phyloP scores from a whole-genome alignment of 2,329 filamentous ascomycete genomes.

The Didymella keratinophila region DNA sequence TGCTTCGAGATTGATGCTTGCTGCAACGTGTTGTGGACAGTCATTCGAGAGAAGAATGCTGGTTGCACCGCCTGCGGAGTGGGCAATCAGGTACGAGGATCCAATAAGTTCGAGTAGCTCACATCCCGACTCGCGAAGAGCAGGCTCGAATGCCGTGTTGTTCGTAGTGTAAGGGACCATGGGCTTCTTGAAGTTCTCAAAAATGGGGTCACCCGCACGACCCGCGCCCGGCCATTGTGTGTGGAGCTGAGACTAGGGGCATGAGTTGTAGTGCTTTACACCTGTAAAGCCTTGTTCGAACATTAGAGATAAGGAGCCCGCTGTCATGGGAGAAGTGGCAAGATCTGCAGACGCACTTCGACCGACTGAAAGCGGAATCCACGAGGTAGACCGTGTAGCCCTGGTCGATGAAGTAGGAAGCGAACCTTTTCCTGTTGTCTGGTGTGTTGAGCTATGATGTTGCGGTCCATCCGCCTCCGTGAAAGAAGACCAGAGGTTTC shows the following conservation, averaged over 20 bases:
- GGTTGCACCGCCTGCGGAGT: slow-evolving; percentile 21
- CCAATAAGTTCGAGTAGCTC: slow-evolving; percentile 14
- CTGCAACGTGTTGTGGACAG: slow-evolving; percentile 10
- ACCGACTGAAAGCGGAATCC: slow-evolving; percentile 11
- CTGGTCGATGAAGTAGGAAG: slow-evolving; percentile 18
- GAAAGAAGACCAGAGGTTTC: slow-evolving; percentile 27
- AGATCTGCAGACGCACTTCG: slow-evolving; percentile 16
- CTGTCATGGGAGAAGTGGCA: slow-evolving; percentile 7
- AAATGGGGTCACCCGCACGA: slow-evolving; percentile 8
- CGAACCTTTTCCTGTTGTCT: slow-evolving; percentile 14
- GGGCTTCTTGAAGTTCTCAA: slow-evolving; percentile 15
- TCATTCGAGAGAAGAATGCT: slow-evolving; percentile 25
- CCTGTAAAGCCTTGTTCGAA: slow-evolving; percentile 14
- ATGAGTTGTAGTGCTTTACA: slow-evolving; percentile 1
- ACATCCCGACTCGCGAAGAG: slow-evolving; percentile 12
- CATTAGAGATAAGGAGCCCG: slow-evolving; percentile 2
- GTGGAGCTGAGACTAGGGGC: slow-evolving; percentile 16
- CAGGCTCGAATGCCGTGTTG: slow-evolving; percentile 19
- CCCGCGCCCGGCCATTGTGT: slow-evolving; percentile 18
- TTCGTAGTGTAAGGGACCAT: slow-evolving; percentile 19
- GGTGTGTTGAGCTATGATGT: slow-evolving; percentile 8
- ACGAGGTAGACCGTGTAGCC: slow-evolving; percentile 19
- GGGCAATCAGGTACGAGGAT: slow-evolving; percentile 15
- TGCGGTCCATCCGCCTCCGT: slow-evolving; percentile 23
- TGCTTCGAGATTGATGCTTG: slow-evolving; percentile 13